phyloP scores from a whole-genome alignment of 176 grass and related monocot species.

The Aegilops speltoides region DNA sequence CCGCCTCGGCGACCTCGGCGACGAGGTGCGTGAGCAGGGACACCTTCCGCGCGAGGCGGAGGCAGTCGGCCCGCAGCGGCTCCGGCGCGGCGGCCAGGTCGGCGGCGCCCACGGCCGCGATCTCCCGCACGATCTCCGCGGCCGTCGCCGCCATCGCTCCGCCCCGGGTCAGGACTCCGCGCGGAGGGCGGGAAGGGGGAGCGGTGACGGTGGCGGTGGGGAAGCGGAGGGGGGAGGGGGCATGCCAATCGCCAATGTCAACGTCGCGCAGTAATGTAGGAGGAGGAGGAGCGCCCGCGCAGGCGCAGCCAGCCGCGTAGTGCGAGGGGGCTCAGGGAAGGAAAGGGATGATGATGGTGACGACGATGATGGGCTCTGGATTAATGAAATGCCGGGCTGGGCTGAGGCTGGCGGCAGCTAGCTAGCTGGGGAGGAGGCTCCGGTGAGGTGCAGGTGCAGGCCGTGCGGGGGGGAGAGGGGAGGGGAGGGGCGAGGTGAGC shows the following conservation, averaged over 20 bases:
- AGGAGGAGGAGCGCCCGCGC: too few relatives aligned
- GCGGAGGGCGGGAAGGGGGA: constrained; percentile 12
- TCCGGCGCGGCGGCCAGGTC: constrained; percentile 48
- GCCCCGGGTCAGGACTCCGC: constrained; percentile 31
- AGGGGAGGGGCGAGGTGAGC: constrained; percentile 20
- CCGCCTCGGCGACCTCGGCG: constrained; percentile 61
- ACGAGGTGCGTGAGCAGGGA: constrained; percentile 83
- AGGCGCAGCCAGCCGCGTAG: background rate
- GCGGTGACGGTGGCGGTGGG: background rate
- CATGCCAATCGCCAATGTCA: constrained; percentile 38
- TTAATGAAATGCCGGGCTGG: constrained; percentile 15
- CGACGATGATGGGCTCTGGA: constrained; percentile 4
- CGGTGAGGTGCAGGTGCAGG: constrained; percentile 19
- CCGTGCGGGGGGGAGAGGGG: background rate
- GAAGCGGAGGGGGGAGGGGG: constrained; percentile 12
- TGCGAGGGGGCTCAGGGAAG: constrained; percentile 30
- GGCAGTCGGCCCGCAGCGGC: constrained; percentile 66
- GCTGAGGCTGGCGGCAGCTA: constrained; percentile 10
- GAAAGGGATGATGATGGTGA: background rate
- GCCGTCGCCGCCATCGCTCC: constrained; percentile 27
- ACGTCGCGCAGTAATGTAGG: constrained; percentile 33
- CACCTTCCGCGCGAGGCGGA: constrained; percentile 76
- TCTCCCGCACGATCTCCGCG: constrained; percentile 54
- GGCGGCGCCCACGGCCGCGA: constrained; percentile 50
- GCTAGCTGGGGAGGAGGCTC: background rate